Base-by-base conservation (phyloP, 805 yeast species). In the Candida odintsovae region DNA sequence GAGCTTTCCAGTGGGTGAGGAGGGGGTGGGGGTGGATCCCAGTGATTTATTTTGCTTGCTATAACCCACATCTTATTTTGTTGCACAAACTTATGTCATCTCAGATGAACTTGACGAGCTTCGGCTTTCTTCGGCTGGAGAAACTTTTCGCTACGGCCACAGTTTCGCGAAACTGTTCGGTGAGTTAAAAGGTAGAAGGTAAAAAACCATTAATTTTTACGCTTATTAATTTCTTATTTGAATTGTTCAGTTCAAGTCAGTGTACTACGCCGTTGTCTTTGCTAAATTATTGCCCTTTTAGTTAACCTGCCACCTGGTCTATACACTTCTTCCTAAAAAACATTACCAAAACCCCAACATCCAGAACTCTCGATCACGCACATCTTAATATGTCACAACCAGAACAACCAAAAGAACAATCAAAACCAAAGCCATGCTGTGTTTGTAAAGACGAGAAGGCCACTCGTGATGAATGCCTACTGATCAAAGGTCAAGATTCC, bases 351-450 rank as follows among this genome's bases (percentile, higher is more conserved):
- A 10, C 8, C 8, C 28, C 28, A 25, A 11, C 35, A 38, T 19
- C 23, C 23, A 22, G 23, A 22, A 22, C n/a, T n/a, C n/a, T n/a
- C n/a, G n/a, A n/a, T n/a, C n/a, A n/a, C 8, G 23, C 23, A 22
- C 23, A 6, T 22, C 23, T 22, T 22, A n/a, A 20, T 5, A 48
- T 44, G 48, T 41, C 51, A 12, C 46, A 48, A 43, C 55, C 60
- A 50, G 50, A 37, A 31, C 48, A 51, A 41, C 46, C 46, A 11
- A 42, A 28, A 42, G 47, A 46, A 26, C 36, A 45, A 43, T 33
- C 51, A 35, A 83, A 88, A 62, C 95, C 95, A 53, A 92, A 90
- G 69, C 97, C 99, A 49, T 92, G 99, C 68, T 92, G 98, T 62
- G 98, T 92, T 20, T 94, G 98, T 67, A 77, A 83, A 56, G 86